Evolutionary conservation across 2,329 filamentous ascomycete genomes (phyloP), one percentile per base, ranked within the genome.

Genomic region (Blumeria hordei): DNA sequence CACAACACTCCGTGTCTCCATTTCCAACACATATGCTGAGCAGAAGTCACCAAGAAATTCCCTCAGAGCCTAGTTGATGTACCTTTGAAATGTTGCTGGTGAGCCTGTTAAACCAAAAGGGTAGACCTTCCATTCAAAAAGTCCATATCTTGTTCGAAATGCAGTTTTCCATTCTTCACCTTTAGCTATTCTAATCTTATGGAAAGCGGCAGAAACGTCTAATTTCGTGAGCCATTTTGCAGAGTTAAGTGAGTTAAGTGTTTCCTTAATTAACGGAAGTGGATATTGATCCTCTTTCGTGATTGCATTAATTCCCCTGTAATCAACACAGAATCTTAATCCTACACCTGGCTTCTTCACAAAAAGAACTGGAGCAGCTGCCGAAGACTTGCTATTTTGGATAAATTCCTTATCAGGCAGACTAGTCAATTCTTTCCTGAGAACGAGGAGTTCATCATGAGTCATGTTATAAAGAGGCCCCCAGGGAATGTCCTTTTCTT

Each of bases 101-200:
- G n/a, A 10, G 8, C 43, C 43, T 18, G 43, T 16, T 45, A 45
- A 45, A 39, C 36, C 44, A 53, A 57, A 56, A 12, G 50, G 54
- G n/a, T 43, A n/a, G 3, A 56, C 54, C 12, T 51, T 49, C 33
- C 34, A 56, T 34, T 56, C 53, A 21, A 37, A 56, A 7, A 44
- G 12, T 3, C 51, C 51, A 35, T 56, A 56, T 37, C 43, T 10
- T 16, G 34, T 53, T 14, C 50, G 7, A 21, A 53, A 39, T 7
- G 50, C 43, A 18, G 43, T 10, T 18, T 45, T 45, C n/a, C 43
- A 32, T 33, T 28, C 45, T 8, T 49, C 18, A 6, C 18, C 18
- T 8, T 8, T 6, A 28, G 45, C 28, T 28, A 49, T 49, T 8
- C 45, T 8, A 28, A 49, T 11, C n/a, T 28, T 49, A 33, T 49